Conservation (phyloP, 202 grass and related monocot species). For the Tripidium arundinaceum region DNA sequence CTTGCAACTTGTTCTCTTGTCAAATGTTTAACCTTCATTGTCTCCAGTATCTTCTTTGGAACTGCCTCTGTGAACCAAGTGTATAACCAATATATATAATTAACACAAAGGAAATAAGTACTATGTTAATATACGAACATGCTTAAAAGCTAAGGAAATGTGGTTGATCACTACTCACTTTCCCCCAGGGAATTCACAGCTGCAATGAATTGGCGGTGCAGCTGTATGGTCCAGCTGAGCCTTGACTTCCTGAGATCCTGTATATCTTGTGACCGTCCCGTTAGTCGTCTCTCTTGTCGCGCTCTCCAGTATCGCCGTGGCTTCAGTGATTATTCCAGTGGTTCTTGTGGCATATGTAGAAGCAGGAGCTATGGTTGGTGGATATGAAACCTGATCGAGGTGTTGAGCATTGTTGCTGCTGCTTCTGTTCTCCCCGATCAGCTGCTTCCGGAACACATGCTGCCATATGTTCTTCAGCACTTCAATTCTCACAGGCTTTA, state of each 20-base stretch:
- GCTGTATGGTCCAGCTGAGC: slow-evolving; percentile 37
- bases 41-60: slow-evolving; percentile 45
- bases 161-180: slow-evolving; percentile 25
- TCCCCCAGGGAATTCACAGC: slow-evolving; percentile 35
- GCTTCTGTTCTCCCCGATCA: slow-evolving; percentile 11
- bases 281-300: slow-evolving; percentile 1
- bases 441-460: slow-evolving; percentile 47
- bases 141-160: background rate
- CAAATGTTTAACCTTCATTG: slow-evolving; percentile 49
- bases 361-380: background rate
- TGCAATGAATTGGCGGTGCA: slow-evolving; percentile 42
- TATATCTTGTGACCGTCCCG: slow-evolving; percentile 32
- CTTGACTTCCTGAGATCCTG: slow-evolving; percentile 36
- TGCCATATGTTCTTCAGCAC: slow-evolving; percentile 52
- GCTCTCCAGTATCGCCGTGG: background rate
- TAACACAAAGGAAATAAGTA: background rate
- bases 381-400: background rate
- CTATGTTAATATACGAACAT: background rate
- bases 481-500: slow-evolving; percentile 45
- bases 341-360: background rate
- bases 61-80: slow-evolving; percentile 29
- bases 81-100: background rate
- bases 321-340: background rate
- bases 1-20: slow-evolving; percentile 53
- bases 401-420: background rate